Conservation (phyloP, 2,329 filamentous ascomycete species). For the Neopestalotiopsis clavispora region DNA sequence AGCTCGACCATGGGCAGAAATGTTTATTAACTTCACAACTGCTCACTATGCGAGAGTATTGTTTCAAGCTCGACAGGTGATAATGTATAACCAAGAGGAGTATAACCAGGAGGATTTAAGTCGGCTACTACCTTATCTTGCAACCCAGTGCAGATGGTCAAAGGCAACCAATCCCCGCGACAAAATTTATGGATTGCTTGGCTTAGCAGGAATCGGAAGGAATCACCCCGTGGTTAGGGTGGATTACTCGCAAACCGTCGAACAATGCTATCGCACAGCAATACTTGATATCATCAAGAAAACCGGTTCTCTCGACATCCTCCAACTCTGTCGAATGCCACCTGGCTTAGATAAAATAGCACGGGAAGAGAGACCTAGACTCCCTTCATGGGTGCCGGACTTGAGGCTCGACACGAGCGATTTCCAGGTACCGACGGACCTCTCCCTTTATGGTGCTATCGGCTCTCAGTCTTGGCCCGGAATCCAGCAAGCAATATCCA, state of each 20-base stretch:
- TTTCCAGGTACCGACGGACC: background rate
- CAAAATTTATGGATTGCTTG: slow-evolving; percentile 2
- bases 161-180: slow-evolving; percentile 6
- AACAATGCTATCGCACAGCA: background rate
- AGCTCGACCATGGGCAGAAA: background rate
- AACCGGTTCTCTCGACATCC: background rate
- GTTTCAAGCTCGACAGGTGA: background rate
- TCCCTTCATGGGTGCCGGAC: background rate
- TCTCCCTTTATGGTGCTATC: background rate
- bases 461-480: background rate
- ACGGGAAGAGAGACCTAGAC: background rate
- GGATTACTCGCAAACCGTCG: background rate
- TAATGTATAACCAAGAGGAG: no score
- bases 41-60: background rate
- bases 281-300: background rate
- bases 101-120: background rate
- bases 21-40: background rate
- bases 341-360: background rate
- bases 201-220: background rate
- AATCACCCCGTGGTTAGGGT: background rate
- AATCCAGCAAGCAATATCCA: background rate
- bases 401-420: background rate
- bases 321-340: background rate
- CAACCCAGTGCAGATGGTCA: background rate
- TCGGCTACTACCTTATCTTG: background rate